Evolutionary conservation across 345 rosid genomes (phyloP).

Genomic region (Laguncularia racemosa): DNA sequence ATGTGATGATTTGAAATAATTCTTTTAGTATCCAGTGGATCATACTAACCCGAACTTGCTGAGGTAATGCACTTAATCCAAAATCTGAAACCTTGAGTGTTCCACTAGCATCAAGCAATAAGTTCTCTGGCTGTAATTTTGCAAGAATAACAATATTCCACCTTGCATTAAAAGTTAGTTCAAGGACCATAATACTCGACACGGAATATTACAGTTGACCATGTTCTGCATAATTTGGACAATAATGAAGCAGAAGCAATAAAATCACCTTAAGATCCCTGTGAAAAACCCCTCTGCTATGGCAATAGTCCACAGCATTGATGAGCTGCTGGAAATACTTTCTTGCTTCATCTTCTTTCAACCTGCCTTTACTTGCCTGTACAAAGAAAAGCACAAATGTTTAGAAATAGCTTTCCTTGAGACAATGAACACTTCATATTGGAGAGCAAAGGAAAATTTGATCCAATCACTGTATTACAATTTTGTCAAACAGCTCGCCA

Average conservation of each 20-base stretch:
- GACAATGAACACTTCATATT: neutral
- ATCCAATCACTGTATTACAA: conserved; percentile 45
- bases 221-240: neutral
- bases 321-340: conserved; percentile 94
- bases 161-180: neutral
- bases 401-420: neutral
- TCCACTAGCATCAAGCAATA: conserved; percentile 85
- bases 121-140: conserved; percentile 81
- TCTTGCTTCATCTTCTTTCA: conserved; percentile 96
- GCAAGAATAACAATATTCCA: conserved; percentile 8
- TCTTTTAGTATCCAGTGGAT: neutral
- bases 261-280: conserved; percentile 84
- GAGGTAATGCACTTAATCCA: conserved; percentile 97
- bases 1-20: neutral
- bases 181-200: neutral
- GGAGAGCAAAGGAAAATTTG: neutral
- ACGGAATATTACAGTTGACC: neutral
- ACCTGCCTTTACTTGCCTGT: conserved; percentile 85
- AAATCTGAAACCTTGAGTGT: conserved; percentile 89
- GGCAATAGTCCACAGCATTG: conserved; percentile 95
- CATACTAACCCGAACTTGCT: conserved; percentile 89
- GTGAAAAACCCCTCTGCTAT: conserved; percentile 92
- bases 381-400: conserved; percentile 1
- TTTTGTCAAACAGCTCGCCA: conserved; percentile 96
- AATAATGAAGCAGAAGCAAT: neutral